These are phyloP conservation scores for Colletotrichum sp. DNA, from an alignment of 2,329 filamentous ascomycete species.

Conservation along the genomic window DNA sequence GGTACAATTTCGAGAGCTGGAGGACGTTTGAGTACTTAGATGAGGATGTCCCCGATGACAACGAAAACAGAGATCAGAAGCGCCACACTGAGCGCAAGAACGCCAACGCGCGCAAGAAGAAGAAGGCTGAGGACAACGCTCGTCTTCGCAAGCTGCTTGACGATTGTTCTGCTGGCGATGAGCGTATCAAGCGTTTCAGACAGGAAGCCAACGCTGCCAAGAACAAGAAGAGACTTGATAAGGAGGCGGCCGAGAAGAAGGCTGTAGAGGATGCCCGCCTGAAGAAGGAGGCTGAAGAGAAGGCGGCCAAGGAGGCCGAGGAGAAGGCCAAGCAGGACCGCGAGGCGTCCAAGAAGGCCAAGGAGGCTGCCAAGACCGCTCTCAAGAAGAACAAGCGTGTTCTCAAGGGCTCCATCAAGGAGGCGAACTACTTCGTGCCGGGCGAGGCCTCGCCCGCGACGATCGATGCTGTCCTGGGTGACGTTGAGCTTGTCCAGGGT, in stretches of 20 bases:
- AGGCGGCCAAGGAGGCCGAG: slow-evolving; percentile 81
- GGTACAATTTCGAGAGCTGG: slow-evolving; percentile 99
- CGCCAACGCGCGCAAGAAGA: slow-evolving; percentile 96
- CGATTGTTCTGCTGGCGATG: slow-evolving; percentile 81
- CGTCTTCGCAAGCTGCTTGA: slow-evolving; percentile 91
- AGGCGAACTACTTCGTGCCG: slow-evolving; percentile 91
- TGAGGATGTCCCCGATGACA: slow-evolving; percentile 98
- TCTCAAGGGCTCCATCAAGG: slow-evolving; percentile 91
- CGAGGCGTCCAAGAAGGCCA: slow-evolving; percentile 90
- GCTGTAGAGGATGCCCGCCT: slow-evolving; percentile 83
- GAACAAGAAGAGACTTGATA: slow-evolving; percentile 92
- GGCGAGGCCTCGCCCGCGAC: slow-evolving; percentile 75
- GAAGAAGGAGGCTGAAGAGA: slow-evolving; percentile 83
- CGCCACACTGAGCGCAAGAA: slow-evolving; percentile 99
- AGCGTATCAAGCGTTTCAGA: slow-evolving; percentile 97
- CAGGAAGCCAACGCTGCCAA: slow-evolving; percentile 90
- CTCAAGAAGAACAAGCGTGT: slow-evolving; percentile 99
- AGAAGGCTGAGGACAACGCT: slow-evolving; percentile 96
- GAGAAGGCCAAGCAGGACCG: slow-evolving; percentile 83
- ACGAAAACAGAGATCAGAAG: slow-evolving; percentile 99
- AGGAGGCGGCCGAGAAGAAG: slow-evolving; percentile 89
- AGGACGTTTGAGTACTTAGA: slow-evolving; percentile 97
- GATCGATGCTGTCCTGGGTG: slow-evolving; percentile 82
- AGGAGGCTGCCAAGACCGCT: slow-evolving; percentile 98
- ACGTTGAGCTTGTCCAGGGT: slow-evolving; percentile 84